phyloP scores from a whole-genome alignment of 768 basidiomycete species.

The Favolaschia claudopus region DNA sequence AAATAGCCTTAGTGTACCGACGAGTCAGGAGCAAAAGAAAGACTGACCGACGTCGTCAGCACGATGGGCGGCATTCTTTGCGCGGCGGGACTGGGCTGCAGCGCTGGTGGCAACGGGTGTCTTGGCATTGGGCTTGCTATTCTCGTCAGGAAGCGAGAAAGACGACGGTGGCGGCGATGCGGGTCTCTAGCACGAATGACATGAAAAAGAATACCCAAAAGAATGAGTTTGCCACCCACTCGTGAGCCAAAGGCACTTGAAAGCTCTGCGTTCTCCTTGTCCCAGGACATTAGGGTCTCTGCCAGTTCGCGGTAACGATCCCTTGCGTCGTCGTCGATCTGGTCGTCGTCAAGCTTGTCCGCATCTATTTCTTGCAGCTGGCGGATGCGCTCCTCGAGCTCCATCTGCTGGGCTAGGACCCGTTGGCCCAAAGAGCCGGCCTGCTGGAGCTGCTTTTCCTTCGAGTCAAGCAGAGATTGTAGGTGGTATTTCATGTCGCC shows the following conservation, averaged over 20 bases:
- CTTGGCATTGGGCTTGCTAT: conserved; percentile 62
- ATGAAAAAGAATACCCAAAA: neutral
- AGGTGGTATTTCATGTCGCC: conserved; percentile 70
- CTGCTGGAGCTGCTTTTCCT: conserved; percentile 91
- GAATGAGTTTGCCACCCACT: conserved; percentile 49
- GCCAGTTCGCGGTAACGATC: conserved; percentile 80
- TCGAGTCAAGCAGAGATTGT: conserved; percentile 80
- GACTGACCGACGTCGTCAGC: conserved; percentile 82
- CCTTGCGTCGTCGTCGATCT: conserved; percentile 70
- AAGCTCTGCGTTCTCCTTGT: conserved; percentile 78
- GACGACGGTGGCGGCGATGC: conserved; percentile 49
- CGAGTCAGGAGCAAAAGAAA: neutral
- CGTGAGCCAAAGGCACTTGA: conserved; percentile 71
- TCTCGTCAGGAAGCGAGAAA: conserved; percentile 60
- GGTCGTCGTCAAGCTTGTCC: conserved; percentile 69
- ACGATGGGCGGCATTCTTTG: conserved; percentile 91
- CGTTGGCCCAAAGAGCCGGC: conserved; percentile 94
- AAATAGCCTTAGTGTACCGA: conserved; percentile 27
- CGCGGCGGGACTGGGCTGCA: conserved; percentile 85
- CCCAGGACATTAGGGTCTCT: conserved; percentile 79
- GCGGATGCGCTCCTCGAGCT: conserved; percentile 87
- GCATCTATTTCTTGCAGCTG: conserved; percentile 78
- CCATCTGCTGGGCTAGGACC: conserved; percentile 91
- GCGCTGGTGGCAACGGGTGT: conserved; percentile 60
- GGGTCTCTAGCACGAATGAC: neutral